Evolutionary conservation across 176 grass and related monocot species (phyloP), one percentile per base, ranked within the genome.

Genomic region (Poa pratensis): DNA sequence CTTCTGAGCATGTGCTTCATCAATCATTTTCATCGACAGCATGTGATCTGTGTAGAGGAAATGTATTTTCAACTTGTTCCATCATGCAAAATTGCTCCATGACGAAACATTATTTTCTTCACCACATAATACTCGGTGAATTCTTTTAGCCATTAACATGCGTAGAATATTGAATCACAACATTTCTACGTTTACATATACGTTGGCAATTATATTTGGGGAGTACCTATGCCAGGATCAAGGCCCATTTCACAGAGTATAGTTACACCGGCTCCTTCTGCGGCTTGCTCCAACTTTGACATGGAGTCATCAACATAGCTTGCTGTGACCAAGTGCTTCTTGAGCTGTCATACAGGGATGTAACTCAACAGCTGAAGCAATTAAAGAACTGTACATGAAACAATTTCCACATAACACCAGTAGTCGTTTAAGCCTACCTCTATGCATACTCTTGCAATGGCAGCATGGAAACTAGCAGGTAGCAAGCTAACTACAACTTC

Each of bases 161-260:
- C 22, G 23, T 30, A 27, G 78, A 49, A 75, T 23, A 54, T 35
- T n/a, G 52, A n/a, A 65, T 22, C 13, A 63, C 10, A 39, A 0
- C 51, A 24, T 52, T 62, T 50, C 1, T 1, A 50, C 80, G 7
- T 50, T 68, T n/a, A n/a, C n/a, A n/a, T 62, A 51, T 53, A 71
- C 48, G 39, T 55, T 67, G 37, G 20, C 18, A 40, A n/a, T 52
- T 61, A 80, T 45, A 65, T 64, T 9, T 49, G 46, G 75, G 3
- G 78, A 83, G 58, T 87, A 98, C 96, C 96, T 88, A 98, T 95
- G 76, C 96, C 96, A 85, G 96, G 96, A 93, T 98, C 96, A 69
- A 98, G 96, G 77, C 96, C 96, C 93, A 98, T 95, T 93, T 98
- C 96, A 24, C 96, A 98, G 60, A 98, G 96, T 53, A 98, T 84